phyloP scores from a whole-genome alignment of 2,329 filamentous ascomycete genomes.

The Alternaria angustiovoidea region DNA sequence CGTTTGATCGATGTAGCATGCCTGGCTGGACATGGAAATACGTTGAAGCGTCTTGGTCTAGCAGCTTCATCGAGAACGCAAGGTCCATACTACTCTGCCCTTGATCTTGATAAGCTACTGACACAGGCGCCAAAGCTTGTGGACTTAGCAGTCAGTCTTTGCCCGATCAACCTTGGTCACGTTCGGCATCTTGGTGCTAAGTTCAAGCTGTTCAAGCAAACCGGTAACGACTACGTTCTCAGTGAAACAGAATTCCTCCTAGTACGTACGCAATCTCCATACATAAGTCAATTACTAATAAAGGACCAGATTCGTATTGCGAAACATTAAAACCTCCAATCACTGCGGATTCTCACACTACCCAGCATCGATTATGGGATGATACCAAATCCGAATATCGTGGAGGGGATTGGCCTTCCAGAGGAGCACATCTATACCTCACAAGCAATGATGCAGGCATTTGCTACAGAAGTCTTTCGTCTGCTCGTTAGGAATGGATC shows the following conservation, averaged over 20 bases:
- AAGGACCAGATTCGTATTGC: not conserved
- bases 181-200: not conserved
- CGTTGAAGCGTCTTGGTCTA: not conserved
- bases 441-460: not conserved
- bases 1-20: not conserved
- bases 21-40: not conserved
- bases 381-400: not conserved
- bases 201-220: not conserved
- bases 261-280: not conserved
- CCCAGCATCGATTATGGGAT: not conserved
- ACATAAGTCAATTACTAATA: not conserved
- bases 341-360: not conserved
- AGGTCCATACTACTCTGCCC: no score
- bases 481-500: not conserved
- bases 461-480: not conserved
- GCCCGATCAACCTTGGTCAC: not conserved
- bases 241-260: not conserved
- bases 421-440: not conserved
- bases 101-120: not conserved
- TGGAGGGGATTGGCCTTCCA: accelerated
- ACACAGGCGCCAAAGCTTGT: not conserved
- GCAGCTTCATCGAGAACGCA: not conserved
- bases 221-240: not conserved
- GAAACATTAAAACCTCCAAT: not conserved
- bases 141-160: not conserved